phyloP scores from a whole-genome alignment of 2,329 filamentous ascomycete genomes.

The Ophiostoma piceae region DNA sequence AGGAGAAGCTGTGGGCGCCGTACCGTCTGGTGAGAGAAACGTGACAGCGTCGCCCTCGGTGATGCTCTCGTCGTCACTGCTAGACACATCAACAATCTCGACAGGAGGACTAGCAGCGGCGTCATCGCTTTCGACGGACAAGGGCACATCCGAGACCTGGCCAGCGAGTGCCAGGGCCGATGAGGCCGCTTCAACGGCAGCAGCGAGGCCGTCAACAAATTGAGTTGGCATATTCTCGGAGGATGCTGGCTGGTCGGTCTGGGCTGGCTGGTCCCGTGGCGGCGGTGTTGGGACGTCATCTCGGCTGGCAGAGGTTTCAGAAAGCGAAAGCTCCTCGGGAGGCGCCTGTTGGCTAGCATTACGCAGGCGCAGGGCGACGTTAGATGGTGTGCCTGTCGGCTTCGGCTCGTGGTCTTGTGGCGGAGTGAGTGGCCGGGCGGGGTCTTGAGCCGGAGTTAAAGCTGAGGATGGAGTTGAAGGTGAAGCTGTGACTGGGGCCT shows the following conservation, averaged over 20 bases:
- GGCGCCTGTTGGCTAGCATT: conserved; percentile 33
- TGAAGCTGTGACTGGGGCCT: neutral
- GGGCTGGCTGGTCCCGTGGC: neutral
- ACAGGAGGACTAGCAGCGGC: conserved; percentile 39
- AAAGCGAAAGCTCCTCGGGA: neutral
- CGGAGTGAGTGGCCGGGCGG: conserved; percentile 1
- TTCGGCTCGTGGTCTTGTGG: neutral
- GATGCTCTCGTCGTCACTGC: conserved; percentile 32
- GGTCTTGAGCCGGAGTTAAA: neutral
- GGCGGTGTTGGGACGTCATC: neutral
- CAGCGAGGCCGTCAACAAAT: neutral
- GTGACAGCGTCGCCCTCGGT: neutral
- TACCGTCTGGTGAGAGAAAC: neutral
- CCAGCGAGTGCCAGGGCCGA: conserved; percentile 30
- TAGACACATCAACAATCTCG: conserved; percentile 40
- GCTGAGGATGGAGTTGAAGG: neutral
- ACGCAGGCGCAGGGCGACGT: conserved; percentile 56
- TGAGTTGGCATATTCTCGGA: neutral
- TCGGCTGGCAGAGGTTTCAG: conserved; percentile 25
- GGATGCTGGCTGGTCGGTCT: conserved; percentile 32
- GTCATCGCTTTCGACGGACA: neutral
- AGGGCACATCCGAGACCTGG: neutral
- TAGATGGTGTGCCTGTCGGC: conserved; percentile 10
- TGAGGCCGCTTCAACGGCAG: neutral
- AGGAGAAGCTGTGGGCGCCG: neutral